These are phyloP conservation scores for Hypoxylon crocopeplum DNA, from an alignment of 495 filamentous ascomycete genomes.

Conservation along the genomic window DNA sequence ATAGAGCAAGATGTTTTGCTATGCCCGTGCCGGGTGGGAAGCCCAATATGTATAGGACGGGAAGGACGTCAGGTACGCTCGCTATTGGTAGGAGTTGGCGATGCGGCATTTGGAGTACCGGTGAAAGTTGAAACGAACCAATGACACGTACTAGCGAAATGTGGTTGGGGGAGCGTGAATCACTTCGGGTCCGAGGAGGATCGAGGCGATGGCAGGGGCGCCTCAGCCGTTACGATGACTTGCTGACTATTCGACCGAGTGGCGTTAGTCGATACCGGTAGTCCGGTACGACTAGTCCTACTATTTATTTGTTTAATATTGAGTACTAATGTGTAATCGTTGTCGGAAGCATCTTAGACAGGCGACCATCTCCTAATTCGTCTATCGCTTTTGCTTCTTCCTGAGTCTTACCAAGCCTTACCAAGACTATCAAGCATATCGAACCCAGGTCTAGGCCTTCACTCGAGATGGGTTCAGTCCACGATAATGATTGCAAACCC, in stretches of 20 bases:
- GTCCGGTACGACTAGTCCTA: slow-evolving; percentile 5
- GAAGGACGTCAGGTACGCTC: neutral
- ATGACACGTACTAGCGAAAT: slow-evolving; percentile 10
- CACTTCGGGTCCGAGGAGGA: slow-evolving; percentile 34
- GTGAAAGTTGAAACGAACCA: slow-evolving; percentile 13
- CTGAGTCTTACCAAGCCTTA: neutral
- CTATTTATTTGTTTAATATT: slow-evolving; percentile 6
- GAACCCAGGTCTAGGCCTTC: neutral
- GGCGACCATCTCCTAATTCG: neutral
- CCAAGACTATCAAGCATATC: neutral
- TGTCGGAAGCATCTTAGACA: neutral
- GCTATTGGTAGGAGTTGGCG: neutral
- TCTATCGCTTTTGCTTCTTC: neutral
- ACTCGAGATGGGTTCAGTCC: slow-evolving; percentile 41
- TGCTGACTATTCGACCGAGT: slow-evolving; percentile 17
- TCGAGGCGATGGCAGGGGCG: neutral
- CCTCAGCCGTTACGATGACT: slow-evolving; percentile 14
- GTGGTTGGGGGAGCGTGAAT: slow-evolving; percentile 5
- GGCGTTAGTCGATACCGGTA: slow-evolving; percentile 17
- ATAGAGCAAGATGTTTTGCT: slow-evolving; percentile 4
- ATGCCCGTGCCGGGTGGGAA: neutral
- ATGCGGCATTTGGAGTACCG: slow-evolving; percentile 21
- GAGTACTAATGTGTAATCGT: slow-evolving; percentile 14
- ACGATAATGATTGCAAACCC: slow-evolving; percentile 38
- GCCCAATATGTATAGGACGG: slow-evolving; percentile 1